These are phyloP conservation scores for Hanseniaspora lindneri DNA, from an alignment of 805 yeast genomes.

Conservation along the genomic window DNA sequence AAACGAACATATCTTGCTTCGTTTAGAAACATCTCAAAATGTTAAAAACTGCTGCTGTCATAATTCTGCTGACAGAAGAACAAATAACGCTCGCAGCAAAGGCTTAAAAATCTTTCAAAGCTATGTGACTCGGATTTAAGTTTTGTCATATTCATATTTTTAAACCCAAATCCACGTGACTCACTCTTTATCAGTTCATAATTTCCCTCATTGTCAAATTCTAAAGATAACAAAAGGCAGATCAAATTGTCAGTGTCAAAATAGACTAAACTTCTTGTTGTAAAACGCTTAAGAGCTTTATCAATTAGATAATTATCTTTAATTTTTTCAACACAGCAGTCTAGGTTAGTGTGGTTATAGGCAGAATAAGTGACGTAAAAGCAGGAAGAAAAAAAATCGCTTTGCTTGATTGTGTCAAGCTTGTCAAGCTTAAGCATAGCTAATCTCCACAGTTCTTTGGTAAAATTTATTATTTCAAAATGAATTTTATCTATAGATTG, in stretches of 20 bases:
- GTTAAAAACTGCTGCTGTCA: no score
- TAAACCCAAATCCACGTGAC: background rate
- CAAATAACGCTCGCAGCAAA: no score
- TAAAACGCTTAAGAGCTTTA: background rate
- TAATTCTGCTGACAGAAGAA: no score
- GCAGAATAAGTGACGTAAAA: background rate
- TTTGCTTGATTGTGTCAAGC: background rate
- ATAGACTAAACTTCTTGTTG: background rate
- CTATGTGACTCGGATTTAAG: no score
- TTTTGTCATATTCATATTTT: background rate
- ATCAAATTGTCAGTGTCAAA: background rate
- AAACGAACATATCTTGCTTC: no score
- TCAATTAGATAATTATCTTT: background rate
- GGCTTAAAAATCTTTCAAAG: no score
- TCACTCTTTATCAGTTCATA: background rate
- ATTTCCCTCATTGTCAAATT: background rate
- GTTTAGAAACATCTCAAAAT: no score
- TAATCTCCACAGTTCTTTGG: no score
- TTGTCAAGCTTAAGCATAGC: background rate
- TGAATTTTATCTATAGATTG: no score
- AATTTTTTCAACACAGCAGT: background rate
- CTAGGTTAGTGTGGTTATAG: background rate
- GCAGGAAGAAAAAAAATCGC: background rate
- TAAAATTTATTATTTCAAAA: no score
- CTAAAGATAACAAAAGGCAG: background rate